phyloP scores from a whole-genome alignment of 768 basidiomycete species.

The Lyophyllum shimeji region DNA sequence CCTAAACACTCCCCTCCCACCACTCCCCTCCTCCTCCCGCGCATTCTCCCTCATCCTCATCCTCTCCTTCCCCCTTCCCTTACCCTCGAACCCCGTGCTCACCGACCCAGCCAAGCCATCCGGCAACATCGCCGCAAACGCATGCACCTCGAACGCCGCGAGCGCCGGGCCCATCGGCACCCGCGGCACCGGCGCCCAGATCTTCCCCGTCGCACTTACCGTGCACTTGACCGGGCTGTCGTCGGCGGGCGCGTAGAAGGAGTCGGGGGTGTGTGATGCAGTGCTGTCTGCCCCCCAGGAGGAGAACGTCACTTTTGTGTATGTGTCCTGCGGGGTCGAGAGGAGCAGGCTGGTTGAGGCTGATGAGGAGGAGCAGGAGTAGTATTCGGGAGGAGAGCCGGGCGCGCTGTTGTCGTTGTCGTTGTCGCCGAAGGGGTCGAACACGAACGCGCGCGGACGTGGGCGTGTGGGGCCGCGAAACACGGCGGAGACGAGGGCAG shows the following conservation, averaged over 20 bases:
- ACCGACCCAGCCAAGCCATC: background rate
- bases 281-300: background rate
- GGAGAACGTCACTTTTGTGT: background rate
- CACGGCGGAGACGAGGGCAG: too few relatives aligned
- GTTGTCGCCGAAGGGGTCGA: background rate
- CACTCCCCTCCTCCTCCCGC: background rate
- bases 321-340: too few relatives aligned
- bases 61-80: too few relatives aligned
- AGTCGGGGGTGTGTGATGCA: slow-evolving; percentile 1
- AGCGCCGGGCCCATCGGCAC: background rate
- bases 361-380: too few relatives aligned
- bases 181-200: slow-evolving; percentile 8
- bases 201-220: background rate
- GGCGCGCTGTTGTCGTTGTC: background rate
- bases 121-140: background rate
- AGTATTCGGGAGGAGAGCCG: background rate
- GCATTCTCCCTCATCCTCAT: background rate
- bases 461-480: background rate
- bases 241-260: background rate
- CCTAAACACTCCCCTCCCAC: background rate
- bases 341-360: too few relatives aligned
- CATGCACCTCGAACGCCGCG: slow-evolving; percentile 1
- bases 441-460: background rate
- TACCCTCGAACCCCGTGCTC: too few relatives aligned
- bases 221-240: background rate